Conservation (phyloP, 2,329 filamentous ascomycete species). For the Akanthomyces lecanii region DNA sequence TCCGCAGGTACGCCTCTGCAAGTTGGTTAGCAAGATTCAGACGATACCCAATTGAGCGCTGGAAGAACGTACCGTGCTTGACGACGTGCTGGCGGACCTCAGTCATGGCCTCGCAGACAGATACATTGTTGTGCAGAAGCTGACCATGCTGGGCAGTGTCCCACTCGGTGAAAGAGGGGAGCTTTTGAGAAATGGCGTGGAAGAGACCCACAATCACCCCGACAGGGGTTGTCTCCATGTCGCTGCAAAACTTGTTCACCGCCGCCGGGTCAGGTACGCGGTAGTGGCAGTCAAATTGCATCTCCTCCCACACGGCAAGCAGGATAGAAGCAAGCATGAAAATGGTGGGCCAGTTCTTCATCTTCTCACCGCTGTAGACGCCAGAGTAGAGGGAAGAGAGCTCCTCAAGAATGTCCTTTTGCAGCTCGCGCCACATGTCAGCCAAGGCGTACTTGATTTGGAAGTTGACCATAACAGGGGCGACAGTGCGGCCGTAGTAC, state of each 20-base stretch:
- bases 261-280: conserved; percentile 77
- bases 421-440: conserved; percentile 96
- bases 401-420: conserved; percentile 94
- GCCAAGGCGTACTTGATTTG: conserved; percentile 97
- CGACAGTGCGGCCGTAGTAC: conserved; percentile 84
- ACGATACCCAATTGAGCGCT: neutral
- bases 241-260: conserved; percentile 90
- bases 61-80: conserved; percentile 73
- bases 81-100: conserved; percentile 89
- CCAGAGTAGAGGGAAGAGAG: conserved; percentile 91
- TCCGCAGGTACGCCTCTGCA: conserved; percentile 79
- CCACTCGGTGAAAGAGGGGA: conserved; percentile 90
- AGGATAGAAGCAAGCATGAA: conserved; percentile 95
- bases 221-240: conserved; percentile 95
- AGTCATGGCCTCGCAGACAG: conserved; percentile 93
- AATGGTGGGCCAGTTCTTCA: conserved; percentile 99
- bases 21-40: neutral
- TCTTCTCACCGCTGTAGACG: conserved; percentile 92
- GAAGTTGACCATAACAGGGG: conserved; percentile 99
- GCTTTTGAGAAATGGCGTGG: conserved; percentile 95
- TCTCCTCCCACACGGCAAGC: conserved; percentile 94
- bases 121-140: conserved; percentile 81
- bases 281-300: conserved; percentile 98
- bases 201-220: conserved; percentile 96
- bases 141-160: conserved; percentile 88